Percentiles rank a stretch among this genome's conserved stretches.
phyloP scores from a whole-genome alignment of 2,329 filamentous ascomycete species.

The Knufia fluminis region DNA sequence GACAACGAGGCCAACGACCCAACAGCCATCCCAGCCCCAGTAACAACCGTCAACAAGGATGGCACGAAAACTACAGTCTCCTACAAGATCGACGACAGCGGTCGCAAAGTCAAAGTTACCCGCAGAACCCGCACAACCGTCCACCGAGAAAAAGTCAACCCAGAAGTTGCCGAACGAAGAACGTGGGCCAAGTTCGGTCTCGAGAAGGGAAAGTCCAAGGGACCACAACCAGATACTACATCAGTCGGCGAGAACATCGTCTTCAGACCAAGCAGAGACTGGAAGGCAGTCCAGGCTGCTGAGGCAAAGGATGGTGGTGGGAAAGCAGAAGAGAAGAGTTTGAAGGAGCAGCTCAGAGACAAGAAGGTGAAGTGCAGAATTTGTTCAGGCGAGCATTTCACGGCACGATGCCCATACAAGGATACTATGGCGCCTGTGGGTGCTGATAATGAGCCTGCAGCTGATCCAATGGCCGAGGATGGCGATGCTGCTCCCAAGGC shows the following conservation, averaged over 20 bases:
- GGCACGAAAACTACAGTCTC: slow-evolving; percentile 93
- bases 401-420: slow-evolving; percentile 97
- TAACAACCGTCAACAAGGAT: slow-evolving; percentile 94
- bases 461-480: slow-evolving; percentile 34
- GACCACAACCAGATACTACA: slow-evolving; percentile 82
- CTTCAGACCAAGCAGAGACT: slow-evolving; percentile 87
- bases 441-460: slow-evolving; percentile 30
- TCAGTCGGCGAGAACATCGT: slow-evolving; percentile 96
- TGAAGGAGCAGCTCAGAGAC: slow-evolving; percentile 71
- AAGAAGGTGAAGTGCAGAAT: slow-evolving; percentile 99
- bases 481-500: slow-evolving; percentile 38
- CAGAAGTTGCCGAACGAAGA: slow-evolving; percentile 89
- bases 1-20: slow-evolving; percentile 86
- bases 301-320: slow-evolving; percentile 41
- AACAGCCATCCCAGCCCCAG: slow-evolving; percentile 71
- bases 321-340: slow-evolving; percentile 58
- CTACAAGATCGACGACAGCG: slow-evolving; percentile 82
- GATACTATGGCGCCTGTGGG: slow-evolving; percentile 82
- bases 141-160: slow-evolving; percentile 89
- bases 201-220: slow-evolving; percentile 72
- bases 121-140: slow-evolving; percentile 88
- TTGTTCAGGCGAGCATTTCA: slow-evolving; percentile 98
- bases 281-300: slow-evolving; percentile 80
- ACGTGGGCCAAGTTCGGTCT: slow-evolving; percentile 87
- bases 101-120: slow-evolving; percentile 94